Base-by-base conservation (phyloP, 495 filamentous ascomycete genomes). In the Penicillium arizonense region DNA sequence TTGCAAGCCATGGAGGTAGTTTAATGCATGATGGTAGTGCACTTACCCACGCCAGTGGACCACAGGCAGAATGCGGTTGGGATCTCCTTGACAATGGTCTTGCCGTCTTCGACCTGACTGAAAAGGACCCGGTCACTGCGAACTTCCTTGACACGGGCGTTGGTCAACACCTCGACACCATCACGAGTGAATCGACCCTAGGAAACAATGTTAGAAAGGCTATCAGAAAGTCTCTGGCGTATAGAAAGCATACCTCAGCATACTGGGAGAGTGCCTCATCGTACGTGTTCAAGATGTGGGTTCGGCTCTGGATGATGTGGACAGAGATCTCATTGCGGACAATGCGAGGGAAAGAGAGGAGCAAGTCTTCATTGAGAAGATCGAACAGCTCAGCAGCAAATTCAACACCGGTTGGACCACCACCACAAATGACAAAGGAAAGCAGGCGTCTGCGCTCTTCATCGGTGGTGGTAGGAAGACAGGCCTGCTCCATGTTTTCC, bases 321-420 rank as follows among this genome's bases (percentile, higher is more conserved):
- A 99, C 92, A 4, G 95, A 97, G 37, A 97, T 92, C 68, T 99
- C 92, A 61, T 97, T 97, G 38, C 95, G 82, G 23, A 99, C 75
- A 44, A 99, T 86, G 53, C 84, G 83, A 4, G 95, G 95, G 70
- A 96, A 99, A 52, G 85, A 82, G 41, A 80, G 75, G 37, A 85
- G 82, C 20, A 99, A 69, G 66, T 99, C 95, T 68, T 99, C 95
- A 61, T 99, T 99, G 28, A 99, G 77, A 66, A 99, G 80, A 71
- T 99, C 95, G 61, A 85, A 97, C 0, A 99, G 77, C 65, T 99
- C 95, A 2, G 95, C 94, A 3, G 95, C 95, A 63, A 99, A 99
- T 59, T 97, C 92, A 23, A 98, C 94, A 55, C 94, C 94, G 4
- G 95, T 99, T 33, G 95, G 95, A 2, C 95, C 95, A 56, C 95